Evolutionary conservation across 2,329 filamentous ascomycete genomes (phyloP), one percentile per base, ranked within the genome.

Genomic region (Bipolaris bicolor): DNA sequence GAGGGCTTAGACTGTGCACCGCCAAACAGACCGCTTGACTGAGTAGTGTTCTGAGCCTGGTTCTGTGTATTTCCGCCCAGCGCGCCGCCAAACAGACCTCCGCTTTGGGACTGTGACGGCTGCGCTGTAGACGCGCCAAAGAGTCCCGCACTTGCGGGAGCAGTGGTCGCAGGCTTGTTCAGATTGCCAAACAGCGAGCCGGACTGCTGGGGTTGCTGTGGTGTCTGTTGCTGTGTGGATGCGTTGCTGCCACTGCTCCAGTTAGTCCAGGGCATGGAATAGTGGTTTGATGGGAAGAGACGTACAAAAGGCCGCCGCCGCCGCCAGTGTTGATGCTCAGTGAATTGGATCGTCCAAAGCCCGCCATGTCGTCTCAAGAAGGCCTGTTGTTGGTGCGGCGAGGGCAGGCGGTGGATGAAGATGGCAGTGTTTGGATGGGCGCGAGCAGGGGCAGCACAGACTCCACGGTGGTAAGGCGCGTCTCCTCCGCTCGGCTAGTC

Each of bases 241-340:
- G 67, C 55, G 62, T 71, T 72, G 62, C 63, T 70, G 57, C 74
- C 71, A 60, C 73, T 73, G 45, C 44, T 48, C 48, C 50, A 44
- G 67, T 73, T 63, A 73, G 71, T 61, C 52, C 34, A 45, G 10
- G 33, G 57, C 18, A 6, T 26, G 37, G n/a, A 43, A 24, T 26
- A 11, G 22, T 26, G 3, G 7, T n/a, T 24, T 22, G 20, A 43
- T n/a, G 5, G 40, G 11, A 43, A 48, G 41, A 57, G 26, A 76
- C 80, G 73, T 73, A 82, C 81, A 82, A 82, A 44, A 81, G 73
- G 50, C 78, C 78, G 69, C 80, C 69, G 50, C 78, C 78, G 68
- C 80, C 69, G 24, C 55, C 55, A 18, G 84, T 86, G 66, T 85
- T 86, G 66, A 86, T 80, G 57, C 79, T 82, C 68, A 86, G 75